Conservation (phyloP, 768 basidiomycete genomes). For the Collybia nuda region DNA sequence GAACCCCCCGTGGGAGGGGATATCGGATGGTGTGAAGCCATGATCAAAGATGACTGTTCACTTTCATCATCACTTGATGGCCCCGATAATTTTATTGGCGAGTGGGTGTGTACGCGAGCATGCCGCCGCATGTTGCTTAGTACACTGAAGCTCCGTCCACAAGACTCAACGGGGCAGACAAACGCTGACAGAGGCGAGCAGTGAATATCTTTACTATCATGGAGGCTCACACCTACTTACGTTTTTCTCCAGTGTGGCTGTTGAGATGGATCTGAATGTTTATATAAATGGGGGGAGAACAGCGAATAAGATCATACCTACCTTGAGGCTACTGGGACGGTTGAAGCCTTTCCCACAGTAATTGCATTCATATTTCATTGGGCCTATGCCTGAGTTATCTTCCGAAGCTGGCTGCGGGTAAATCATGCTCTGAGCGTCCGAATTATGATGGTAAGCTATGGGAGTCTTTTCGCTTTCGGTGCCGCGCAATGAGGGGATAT, state of each 20-base stretch:
- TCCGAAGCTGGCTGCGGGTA: conserved; percentile 3
- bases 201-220: conserved; percentile 8
- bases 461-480: conserved; percentile 17
- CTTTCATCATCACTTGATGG: conserved; percentile 45
- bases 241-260: conserved; percentile 84
- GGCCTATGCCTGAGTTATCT: conserved; percentile 17
- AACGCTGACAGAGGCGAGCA: conserved; percentile 50
- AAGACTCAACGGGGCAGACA: conserved; percentile 70
- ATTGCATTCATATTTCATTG: conserved; percentile 68
- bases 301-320: conserved; percentile 41
- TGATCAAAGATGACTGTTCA: conserved; percentile 20
- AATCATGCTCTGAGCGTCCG: neutral
- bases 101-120: conserved; percentile 63
- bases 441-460: conserved; percentile 4
- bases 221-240: conserved; percentile 41
- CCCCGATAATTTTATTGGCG: conserved; percentile 30
- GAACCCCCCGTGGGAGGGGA: conserved; percentile 4
- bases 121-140: conserved; percentile 90
- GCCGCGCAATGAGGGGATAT: neutral
- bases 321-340: conserved; percentile 82
- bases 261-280: conserved; percentile 71
- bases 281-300: conserved; percentile 1
- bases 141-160: conserved; percentile 82
- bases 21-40: conserved; percentile 10
- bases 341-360: conserved; percentile 84